Evolutionary conservation across 495 filamentous ascomycete species (phyloP).

Genomic region (Annulohypoxylon nitens): DNA sequence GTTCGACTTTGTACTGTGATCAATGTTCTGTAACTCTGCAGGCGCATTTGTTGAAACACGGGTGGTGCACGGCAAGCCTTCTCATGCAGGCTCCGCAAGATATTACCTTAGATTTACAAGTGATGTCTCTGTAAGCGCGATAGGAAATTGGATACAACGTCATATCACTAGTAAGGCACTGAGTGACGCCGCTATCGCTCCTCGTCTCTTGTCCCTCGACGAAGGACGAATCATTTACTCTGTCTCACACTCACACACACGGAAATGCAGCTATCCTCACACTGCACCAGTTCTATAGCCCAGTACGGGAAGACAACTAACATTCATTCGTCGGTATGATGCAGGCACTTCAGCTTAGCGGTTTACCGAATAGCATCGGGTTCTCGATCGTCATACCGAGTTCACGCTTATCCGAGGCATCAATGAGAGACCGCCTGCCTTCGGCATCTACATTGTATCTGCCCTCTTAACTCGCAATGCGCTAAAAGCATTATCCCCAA

Average conservation of each 20-base stretch:
- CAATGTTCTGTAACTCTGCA: background rate
- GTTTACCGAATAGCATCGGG: background rate
- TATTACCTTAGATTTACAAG: slow-evolving; percentile 12
- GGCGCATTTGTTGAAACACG: background rate
- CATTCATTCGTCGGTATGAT: background rate
- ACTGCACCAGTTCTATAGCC: background rate
- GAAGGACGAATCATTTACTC: background rate
- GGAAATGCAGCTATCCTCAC: slow-evolving; percentile 9
- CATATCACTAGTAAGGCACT: slow-evolving; percentile 12
- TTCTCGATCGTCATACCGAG: background rate
- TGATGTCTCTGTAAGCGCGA: slow-evolving; percentile 27
- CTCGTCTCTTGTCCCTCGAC: background rate
- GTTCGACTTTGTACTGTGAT: background rate
- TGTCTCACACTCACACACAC: background rate
- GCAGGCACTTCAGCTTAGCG: background rate
- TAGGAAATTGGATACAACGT: slow-evolving; percentile 33
- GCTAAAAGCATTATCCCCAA: background rate
- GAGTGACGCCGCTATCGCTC: slow-evolving; percentile 1
- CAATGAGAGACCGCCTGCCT: background rate
- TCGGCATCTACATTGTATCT: background rate
- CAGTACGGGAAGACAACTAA: background rate
- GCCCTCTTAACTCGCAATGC: background rate
- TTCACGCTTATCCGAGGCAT: background rate
- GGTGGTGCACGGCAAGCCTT: slow-evolving; percentile 21
- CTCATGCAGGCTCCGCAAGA: slow-evolving; percentile 26